Conservation (phyloP, 73 alveolate species). For the Paramecium sonneborni region DNA sequence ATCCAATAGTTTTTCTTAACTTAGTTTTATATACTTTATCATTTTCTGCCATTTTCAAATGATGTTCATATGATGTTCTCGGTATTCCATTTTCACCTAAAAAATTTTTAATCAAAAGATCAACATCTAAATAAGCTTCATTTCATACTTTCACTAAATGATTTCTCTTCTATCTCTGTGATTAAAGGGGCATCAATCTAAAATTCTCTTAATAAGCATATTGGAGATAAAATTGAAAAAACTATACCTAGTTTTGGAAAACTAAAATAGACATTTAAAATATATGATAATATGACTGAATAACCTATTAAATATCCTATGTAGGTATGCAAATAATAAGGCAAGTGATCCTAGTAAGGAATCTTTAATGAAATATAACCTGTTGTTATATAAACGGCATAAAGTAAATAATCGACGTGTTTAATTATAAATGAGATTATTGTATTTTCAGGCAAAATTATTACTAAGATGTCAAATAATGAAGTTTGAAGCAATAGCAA, state of each 20-base stretch:
- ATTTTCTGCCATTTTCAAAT: conserved; percentile 1
- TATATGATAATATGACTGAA: conserved; percentile 19
- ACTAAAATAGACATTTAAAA: not conserved
- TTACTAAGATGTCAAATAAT: not conserved
- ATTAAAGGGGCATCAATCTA: not conserved
- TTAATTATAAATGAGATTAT: not conserved
- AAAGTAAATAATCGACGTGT: conserved; percentile 1
- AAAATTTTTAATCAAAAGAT: not conserved
- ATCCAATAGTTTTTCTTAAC: conserved; percentile 4
- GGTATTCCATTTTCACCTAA: not conserved
- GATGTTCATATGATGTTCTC: not conserved
- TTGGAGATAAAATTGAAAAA: not conserved
- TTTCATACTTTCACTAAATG: not conserved
- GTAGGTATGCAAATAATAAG: not conserved
- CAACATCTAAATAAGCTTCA: not conserved
- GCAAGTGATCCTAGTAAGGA: conserved; percentile 17
- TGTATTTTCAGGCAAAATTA: not conserved
- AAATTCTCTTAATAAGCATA: not conserved
- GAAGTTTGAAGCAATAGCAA: conserved; percentile 12
- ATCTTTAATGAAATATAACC: conserved; percentile 3
- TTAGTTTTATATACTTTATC: not conserved
- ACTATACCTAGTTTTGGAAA: conserved; percentile 38
- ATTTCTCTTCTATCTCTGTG: not conserved
- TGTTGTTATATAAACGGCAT: conserved; percentile 21
- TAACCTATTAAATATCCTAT: conserved; percentile 20